Conservation (phyloP, 148 eudicot genomes). For the Vaccinium myrtillus region DNA sequence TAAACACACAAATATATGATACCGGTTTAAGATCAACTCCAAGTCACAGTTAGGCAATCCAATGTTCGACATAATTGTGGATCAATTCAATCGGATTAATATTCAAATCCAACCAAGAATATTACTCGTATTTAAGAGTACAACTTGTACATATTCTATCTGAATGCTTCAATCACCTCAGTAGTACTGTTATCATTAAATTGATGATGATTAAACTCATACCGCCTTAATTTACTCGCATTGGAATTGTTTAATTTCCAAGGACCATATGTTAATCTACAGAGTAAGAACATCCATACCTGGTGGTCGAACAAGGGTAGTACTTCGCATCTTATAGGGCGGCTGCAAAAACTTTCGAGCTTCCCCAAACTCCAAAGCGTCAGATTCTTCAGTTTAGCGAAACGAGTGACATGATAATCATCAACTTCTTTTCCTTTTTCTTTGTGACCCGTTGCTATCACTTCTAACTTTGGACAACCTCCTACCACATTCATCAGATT, state of each 20-base stretch:
- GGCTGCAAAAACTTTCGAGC: background rate
- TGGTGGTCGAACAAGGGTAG: background rate
- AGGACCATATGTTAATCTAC: background rate
- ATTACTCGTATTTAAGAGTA: too few species aligned
- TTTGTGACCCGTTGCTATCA: too few species aligned
- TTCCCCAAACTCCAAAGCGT: background rate
- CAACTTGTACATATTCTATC: too few species aligned
- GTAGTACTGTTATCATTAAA: too few species aligned
- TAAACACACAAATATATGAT: background rate
- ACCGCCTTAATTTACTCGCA: too few species aligned
- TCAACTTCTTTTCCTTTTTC: too few species aligned
- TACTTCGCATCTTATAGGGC: background rate
- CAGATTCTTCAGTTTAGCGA: background rate
- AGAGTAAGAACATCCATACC: background rate
- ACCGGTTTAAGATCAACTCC: background rate
- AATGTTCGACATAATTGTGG: background rate
- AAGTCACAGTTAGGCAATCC: background rate
- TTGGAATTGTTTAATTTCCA: too few species aligned
- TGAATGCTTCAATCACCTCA: too few species aligned
- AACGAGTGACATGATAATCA: too few species aligned
- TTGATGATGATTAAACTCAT: too few species aligned
- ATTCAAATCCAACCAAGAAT: background rate
- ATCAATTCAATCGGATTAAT: background rate
- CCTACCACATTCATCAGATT: too few species aligned
- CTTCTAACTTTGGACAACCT: too few species aligned